Base-by-base conservation (phyloP, 2,329 filamentous ascomycete genomes). In the Celoporthe dispersa region DNA sequence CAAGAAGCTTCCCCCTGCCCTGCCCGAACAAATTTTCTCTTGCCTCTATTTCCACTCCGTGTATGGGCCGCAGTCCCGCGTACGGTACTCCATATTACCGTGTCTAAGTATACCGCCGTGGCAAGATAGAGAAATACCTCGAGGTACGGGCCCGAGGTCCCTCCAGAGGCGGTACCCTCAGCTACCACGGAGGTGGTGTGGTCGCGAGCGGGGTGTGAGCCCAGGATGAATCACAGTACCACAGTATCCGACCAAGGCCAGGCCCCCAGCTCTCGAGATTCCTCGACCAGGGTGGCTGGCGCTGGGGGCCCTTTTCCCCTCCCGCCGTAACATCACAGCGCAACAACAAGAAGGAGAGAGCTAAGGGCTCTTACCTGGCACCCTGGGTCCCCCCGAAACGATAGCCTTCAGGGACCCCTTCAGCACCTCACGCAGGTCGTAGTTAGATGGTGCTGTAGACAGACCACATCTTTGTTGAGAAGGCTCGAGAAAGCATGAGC, bases 181-280 rank as follows among this genome's bases (percentile, higher is more conserved):
- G 22, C 44, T 48, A n/a, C 8, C 22, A 48, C 2, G 22, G 22
- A n/a, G 22, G 31, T 60, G 57, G 33, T 37, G 31, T 37, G 57
- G 57, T 11, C 44, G 16, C 5, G 57, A 33, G 33, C 31, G 53
- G 53, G 53, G 53, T 2, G 53, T 57, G 28, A 57, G 19, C 53
- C 7, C 53, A 31, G 19, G 53, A 57, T 31, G 44, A 57, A 57
- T 31, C 53, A 31, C 11, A 57, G 53, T 48, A 28, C 25, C 51
- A 55, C 51, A 55, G 55, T 59, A 59, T 28, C 28, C 14, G 55
- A 22, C 57, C 57, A 60, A 33, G 57, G 57, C 44, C 57, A 60
- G 31, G 57, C 16, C 28, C 11, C 12, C 28, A 60, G 28, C 44
- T 19, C 57, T 60, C 14, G 19, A 3, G 37, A 11, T 12, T 25